Percentiles rank a stretch among this genome's conserved stretches.
Conservation (phyloP, 352 stramenopile genomes). For the Globisporangium polare region DNA sequence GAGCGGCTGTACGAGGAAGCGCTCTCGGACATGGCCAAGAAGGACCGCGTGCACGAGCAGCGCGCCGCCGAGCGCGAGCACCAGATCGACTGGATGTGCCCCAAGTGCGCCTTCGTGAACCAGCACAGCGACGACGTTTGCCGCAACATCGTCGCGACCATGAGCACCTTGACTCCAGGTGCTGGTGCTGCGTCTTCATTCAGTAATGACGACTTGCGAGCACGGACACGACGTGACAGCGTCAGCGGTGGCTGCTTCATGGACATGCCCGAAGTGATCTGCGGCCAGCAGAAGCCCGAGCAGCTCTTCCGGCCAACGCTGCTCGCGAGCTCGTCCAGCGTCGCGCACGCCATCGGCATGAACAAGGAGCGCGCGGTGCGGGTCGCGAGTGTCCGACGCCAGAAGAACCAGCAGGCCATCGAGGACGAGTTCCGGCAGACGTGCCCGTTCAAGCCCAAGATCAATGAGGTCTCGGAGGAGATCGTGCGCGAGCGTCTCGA, state of each 20-base stretch:
- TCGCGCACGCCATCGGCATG: constrained; percentile 22
- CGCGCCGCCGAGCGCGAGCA: constrained; percentile 38
- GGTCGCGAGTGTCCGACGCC: constrained; percentile 32
- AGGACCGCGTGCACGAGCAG: constrained; percentile 40
- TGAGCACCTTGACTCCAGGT: background rate
- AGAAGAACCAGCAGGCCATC: constrained; percentile 50
- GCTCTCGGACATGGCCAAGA: constrained; percentile 60
- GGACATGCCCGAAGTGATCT: constrained; percentile 29
- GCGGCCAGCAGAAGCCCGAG: constrained; percentile 50
- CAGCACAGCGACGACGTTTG: constrained; percentile 48
- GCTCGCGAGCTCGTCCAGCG: constrained; percentile 25
- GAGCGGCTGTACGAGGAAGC: constrained; percentile 75
- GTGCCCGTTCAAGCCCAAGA: constrained; percentile 68
- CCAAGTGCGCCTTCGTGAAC: constrained; percentile 71
- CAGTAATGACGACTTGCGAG: background rate
- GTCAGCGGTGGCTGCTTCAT: constrained; percentile 18
- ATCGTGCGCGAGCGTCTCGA: constrained; percentile 71
- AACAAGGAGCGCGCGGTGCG: constrained; percentile 41
- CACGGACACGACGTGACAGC: constrained; percentile 15
- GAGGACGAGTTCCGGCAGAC: constrained; percentile 63
- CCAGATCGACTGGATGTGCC: constrained; percentile 74
- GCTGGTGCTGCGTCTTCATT: background rate
- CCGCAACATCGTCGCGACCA: constrained; percentile 40
- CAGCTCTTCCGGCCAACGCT: constrained; percentile 71
- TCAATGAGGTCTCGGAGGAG: constrained; percentile 67